These are phyloP conservation scores for Fusarium sp. DNA, from an alignment of 2,329 filamentous ascomycete species.

Conservation along the genomic window DNA sequence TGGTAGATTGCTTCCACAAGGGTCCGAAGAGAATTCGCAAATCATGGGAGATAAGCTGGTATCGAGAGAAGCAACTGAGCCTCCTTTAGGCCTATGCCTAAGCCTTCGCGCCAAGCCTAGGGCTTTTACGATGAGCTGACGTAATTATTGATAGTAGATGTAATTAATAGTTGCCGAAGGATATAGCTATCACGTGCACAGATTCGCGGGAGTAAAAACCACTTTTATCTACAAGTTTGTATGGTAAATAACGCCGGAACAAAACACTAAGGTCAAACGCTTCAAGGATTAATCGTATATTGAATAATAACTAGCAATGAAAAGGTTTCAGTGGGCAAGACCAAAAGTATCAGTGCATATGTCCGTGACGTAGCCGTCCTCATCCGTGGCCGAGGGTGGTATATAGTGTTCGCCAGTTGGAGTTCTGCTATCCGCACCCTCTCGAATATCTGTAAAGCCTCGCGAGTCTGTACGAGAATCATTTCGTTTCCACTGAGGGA, in stretches of 20 bases:
- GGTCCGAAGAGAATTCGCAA: no score
- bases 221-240: background rate
- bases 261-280: background rate
- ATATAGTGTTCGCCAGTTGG: background rate
- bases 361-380: background rate
- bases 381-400: background rate
- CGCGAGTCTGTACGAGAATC: constrained; percentile 4
- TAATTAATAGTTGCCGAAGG: no score
- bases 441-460: background rate
- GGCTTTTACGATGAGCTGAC: no score
- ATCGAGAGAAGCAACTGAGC: no score
- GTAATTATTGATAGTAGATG: no score
- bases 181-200: background rate
- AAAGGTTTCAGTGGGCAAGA: background rate
- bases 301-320: background rate
- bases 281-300: background rate
- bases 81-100: no score
- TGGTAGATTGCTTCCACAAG: no score
- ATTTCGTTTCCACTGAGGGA: background rate
- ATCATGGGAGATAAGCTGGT: no score
- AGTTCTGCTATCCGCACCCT: background rate
- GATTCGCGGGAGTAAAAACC: background rate
- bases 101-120: no score
- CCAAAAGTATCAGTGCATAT: background rate
- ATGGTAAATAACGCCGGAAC: background rate